Conservation (phyloP, 176 grass and related monocot genomes). For the Ensete glaucum region DNA sequence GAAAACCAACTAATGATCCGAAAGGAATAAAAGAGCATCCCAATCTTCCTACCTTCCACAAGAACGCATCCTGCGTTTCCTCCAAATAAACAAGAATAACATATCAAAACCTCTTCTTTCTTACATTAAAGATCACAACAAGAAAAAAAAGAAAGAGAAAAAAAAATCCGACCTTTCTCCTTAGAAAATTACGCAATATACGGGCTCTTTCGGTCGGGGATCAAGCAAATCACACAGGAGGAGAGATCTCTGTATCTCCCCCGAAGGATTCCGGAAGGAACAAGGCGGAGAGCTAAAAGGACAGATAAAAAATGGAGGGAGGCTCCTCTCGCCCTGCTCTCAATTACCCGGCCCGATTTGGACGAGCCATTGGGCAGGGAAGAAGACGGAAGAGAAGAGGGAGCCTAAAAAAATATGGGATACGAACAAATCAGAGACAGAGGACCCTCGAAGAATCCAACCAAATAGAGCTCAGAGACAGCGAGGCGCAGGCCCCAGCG, state of each 20-base stretch:
- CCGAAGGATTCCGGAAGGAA: neutral
- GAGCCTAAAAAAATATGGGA: neutral
- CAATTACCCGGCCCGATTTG: neutral
- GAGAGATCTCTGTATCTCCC: neutral
- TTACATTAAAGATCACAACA: neutral
- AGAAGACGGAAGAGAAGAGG: neutral
- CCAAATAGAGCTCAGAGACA: conserved; percentile 3
- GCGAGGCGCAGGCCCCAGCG: neutral
- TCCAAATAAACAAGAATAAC: neutral
- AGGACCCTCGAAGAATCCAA: conserved; percentile 4
- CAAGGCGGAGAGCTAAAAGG: neutral
- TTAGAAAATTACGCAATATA: neutral
- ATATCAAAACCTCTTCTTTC: neutral
- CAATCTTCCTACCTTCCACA: neutral
- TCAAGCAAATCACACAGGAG: neutral
- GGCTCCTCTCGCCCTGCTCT: neutral
- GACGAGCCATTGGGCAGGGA: neutral
- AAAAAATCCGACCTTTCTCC: neutral
- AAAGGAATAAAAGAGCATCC: too few species aligned
- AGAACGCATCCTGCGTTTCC: neutral
- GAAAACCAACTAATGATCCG: neutral
- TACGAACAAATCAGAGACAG: neutral
- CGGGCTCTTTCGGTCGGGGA: neutral
- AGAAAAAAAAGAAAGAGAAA: neutral
- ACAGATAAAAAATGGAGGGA: neutral